These are phyloP conservation scores for Lactifluus hygrophoroides DNA, from an alignment of 768 basidiomycete genomes.

Conservation along the genomic window DNA sequence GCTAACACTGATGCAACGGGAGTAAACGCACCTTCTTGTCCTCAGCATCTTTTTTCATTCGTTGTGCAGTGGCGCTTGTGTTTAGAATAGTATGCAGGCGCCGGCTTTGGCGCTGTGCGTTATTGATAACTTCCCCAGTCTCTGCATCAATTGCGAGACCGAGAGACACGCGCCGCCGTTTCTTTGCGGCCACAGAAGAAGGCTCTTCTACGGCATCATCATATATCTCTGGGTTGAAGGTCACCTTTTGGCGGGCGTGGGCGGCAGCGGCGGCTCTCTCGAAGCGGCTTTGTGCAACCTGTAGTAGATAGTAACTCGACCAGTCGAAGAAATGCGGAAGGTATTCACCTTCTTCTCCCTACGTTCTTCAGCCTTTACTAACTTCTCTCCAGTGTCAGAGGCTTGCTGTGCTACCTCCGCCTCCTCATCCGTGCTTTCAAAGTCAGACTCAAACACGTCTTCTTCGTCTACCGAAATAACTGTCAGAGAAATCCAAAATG, in stretches of 20 bases:
- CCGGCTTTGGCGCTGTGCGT: slow-evolving; percentile 44
- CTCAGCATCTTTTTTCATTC: slow-evolving; percentile 56
- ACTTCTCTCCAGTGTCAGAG: slow-evolving; percentile 46
- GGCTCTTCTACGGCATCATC: slow-evolving; percentile 23
- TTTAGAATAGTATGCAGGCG: slow-evolving; percentile 64
- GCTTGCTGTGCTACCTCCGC: slow-evolving; percentile 37
- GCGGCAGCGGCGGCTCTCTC: slow-evolving; percentile 60
- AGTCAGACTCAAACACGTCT: slow-evolving; percentile 76
- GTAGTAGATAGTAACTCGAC: neutral
- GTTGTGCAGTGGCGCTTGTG: slow-evolving; percentile 54
- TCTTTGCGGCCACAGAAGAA: slow-evolving; percentile 24
- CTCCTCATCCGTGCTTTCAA: slow-evolving; percentile 76
- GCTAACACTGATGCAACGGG: neutral
- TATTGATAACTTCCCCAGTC: slow-evolving; percentile 48
- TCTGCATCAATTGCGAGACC: slow-evolving; percentile 49
- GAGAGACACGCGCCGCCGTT: slow-evolving; percentile 45
- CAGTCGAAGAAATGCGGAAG: neutral
- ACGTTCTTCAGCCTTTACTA: slow-evolving; percentile 53
- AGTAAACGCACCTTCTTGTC: slow-evolving; percentile 45
- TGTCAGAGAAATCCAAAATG: neutral
- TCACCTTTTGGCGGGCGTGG: slow-evolving; percentile 55
- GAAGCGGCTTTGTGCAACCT: slow-evolving; percentile 48
- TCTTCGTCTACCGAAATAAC: slow-evolving; percentile 58
- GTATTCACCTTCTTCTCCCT: slow-evolving; percentile 38
- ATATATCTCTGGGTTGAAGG: slow-evolving; percentile 51